Base-by-base conservation (phyloP, 768 basidiomycete species). In the Mycena floridula region DNA sequence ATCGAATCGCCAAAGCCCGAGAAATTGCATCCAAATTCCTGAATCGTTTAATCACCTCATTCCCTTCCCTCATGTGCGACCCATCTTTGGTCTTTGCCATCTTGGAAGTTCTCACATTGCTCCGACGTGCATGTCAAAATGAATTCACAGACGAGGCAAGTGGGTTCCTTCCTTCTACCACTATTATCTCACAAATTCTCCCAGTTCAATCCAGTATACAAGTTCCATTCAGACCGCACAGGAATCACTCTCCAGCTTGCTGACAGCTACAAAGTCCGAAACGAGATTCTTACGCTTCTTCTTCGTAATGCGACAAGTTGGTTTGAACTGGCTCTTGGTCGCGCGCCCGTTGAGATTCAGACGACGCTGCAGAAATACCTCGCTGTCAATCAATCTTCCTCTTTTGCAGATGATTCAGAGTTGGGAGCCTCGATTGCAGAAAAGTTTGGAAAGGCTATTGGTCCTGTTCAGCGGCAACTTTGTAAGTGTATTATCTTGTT, bases 291-390 rank as follows among this genome's bases (percentile, higher is more conserved):
- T 9, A 70, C 72, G 7, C 80, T 85, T 44, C 59, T 96, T 25
- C 81, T 89, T 48, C 73, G 74, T 4, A 80, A 86, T 54, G 83
- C 91, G 8, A 79, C 74, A 46, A 72, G 61, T 16, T 99, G 95
- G 95, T 85, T 99, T 47, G 81, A 86, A 45, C 66, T 91, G 30
- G 92, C 89, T 1, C 69, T 98, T 25, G 79, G 83, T 9, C 81
- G 93, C 16, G 91, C 94, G 1, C 95, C 95, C 0, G 77, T 93
- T 59, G 94, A 96, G 60, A 66, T 97, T 39, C 92, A 94, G 50
- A 89, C 92, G 0, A 91, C 90, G 1, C 67, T 99, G 43, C 92
- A 95, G 90, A 89, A 87, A 79, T 98, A 99, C 60, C 76, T 98
- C 21, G 76, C 85, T 38, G 70, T 83, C 22, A 84, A 83, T 52